Evolutionary conservation across 2,329 filamentous ascomycete species (phyloP).

Genomic region (Colletotrichum simmondsii): DNA sequence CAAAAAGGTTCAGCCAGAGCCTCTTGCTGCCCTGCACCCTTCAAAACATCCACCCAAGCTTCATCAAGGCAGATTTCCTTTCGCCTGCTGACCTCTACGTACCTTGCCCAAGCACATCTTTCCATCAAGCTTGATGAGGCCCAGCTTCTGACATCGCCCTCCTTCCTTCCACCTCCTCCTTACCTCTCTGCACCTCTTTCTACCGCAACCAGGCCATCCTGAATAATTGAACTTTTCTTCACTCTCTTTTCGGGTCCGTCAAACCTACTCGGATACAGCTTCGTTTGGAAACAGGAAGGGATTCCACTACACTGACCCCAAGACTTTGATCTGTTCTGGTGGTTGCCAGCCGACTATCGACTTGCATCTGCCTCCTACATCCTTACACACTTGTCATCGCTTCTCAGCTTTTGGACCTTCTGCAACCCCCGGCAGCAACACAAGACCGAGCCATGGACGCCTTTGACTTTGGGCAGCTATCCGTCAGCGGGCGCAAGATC

Average conservation of each 20-base stretch:
- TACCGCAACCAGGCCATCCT: background rate
- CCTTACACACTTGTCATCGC: background rate
- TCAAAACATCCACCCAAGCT: background rate
- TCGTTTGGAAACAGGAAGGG: background rate
- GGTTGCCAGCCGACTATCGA: background rate
- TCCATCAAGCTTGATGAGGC: background rate
- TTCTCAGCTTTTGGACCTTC: background rate
- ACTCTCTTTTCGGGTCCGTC: background rate
- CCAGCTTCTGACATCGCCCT: background rate
- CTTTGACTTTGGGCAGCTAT: conserved; percentile 47
- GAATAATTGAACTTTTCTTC: background rate
- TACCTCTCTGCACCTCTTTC: background rate
- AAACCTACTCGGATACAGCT: background rate
- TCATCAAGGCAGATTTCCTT: conserved; percentile 7
- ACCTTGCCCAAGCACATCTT: background rate
- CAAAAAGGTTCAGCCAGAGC: background rate
- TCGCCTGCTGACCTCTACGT: background rate
- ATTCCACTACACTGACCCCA: background rate
- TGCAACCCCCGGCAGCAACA: background rate
- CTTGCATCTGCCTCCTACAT: background rate
- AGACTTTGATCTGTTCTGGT: background rate
- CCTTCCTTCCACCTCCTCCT: background rate
- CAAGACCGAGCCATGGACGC: conserved; percentile 41
- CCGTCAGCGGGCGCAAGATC: conserved; percentile 52
- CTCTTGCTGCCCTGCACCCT: background rate